phyloP scores from a whole-genome alignment of 768 basidiomycete species.

The Podaxis sp. region DNA sequence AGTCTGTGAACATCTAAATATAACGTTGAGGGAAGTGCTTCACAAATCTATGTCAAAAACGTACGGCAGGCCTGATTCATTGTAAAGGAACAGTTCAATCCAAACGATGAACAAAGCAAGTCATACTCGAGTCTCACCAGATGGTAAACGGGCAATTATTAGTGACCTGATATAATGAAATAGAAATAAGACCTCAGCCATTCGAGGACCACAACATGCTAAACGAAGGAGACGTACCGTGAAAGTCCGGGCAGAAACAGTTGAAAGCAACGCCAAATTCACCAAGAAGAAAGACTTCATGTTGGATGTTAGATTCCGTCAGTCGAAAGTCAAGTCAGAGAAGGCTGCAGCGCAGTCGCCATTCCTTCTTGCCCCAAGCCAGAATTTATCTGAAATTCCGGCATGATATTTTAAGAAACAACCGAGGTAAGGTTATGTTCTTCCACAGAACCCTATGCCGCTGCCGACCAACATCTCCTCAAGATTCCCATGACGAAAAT shows the following conservation, averaged over 20 bases:
- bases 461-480: neutral
- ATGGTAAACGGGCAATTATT: conserved; percentile 68
- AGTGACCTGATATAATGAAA: conserved; percentile 29
- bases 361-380: neutral
- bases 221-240: conserved; percentile 30
- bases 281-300: conserved; percentile 9
- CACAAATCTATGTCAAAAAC: neutral
- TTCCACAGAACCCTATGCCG: neutral
- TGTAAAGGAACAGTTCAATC: neutral
- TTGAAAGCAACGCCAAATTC: conserved; percentile 7
- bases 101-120: neutral
- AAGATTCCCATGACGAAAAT: neutral
- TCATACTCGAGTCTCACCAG: conserved; percentile 37
- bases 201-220: neutral
- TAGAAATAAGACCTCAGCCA: neutral
- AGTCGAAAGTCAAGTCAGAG: neutral
- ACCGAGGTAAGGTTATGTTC: neutral
- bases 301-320: neutral
- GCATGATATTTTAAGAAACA: neutral
- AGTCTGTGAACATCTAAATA: conserved; percentile 55
- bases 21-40: neutral
- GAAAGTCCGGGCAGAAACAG: conserved; percentile 32
- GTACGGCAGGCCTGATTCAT: conserved; percentile 33
- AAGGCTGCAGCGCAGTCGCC: neutral
- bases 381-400: conserved; percentile 1